Base-by-base conservation (phyloP, 1,284 basidiomycete genomes). In the Cryptococcus depauperatus region DNA sequence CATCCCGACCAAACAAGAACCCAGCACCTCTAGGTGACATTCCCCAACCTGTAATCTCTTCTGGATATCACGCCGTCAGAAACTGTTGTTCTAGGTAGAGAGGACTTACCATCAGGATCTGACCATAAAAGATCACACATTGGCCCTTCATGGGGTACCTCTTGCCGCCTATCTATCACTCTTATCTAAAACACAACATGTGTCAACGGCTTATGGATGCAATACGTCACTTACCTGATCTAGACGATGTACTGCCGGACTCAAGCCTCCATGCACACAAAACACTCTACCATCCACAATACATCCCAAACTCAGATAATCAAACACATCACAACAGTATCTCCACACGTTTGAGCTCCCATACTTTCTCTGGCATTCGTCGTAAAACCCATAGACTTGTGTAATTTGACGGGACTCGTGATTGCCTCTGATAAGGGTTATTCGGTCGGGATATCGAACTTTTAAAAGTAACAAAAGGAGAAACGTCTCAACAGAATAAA, bases 81-180 rank as follows among this genome's bases (percentile, higher is more conserved):
- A n/a, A 28, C 22, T 14, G 18, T 21, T 3, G 19, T 7, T 14
- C 13, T 22, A 14, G 2, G 16, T 14, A 10, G 13, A n/a, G 19
- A 27, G 11, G 9, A 59, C 74, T 37, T 35, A 90, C 88, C 90
- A 66, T 98, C 93, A 29, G 93, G 95, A 76, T 98, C 93, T 46
- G 91, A 96, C 93, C 93, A 98, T 18, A 98, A 76, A 5, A 98
- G 74, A 71, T 98, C 95, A 65, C 93, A 98, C 92, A 98, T 97
- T 7, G 91, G 83, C 8, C 95, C 93, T 66, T 98, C 93, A 68
- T 98, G 95, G n/a, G 93, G 93, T 10, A 98, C 95, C 68, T 98
- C 93, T 72, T 97, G 91, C 70, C 95, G 92, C 27, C 93, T 75
- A 74, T 97, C 93, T 57, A 98, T 93, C 33, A 82, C 79, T 37